Evolutionary conservation across 2,329 filamentous ascomycete genomes (phyloP).

Genomic region (Hirsutella minnesotensis): DNA sequence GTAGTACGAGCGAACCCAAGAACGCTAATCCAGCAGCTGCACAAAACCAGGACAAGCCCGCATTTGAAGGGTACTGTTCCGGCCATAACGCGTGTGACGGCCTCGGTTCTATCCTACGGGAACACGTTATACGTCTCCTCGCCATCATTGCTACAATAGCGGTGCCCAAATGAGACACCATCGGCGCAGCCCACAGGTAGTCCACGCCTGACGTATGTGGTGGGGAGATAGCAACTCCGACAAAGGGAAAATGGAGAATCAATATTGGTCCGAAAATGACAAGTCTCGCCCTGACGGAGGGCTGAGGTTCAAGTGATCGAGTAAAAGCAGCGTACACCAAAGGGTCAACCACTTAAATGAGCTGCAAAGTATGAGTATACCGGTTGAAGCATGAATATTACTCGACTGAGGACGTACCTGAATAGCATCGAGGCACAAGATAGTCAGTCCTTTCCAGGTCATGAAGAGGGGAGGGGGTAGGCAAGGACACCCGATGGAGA

Average conservation of each 20-base stretch:
- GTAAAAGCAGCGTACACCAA: background rate
- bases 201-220: background rate
- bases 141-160: background rate
- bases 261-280: background rate
- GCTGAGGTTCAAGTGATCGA: background rate
- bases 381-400: background rate
- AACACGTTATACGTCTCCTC: background rate
- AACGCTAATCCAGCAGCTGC: background rate
- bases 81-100: background rate
- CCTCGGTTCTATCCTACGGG: background rate
- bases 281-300: background rate
- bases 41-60: background rate
- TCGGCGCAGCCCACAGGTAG: background rate
- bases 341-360: background rate
- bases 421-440: background rate
- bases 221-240: background rate
- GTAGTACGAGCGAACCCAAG: background rate
- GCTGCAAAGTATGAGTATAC: background rate
- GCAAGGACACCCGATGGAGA: background rate
- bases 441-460: background rate
- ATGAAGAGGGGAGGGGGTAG: background rate
- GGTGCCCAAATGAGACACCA: background rate
- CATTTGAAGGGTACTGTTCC: background rate
- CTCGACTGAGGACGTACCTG: background rate
- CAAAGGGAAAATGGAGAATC: background rate